These are phyloP conservation scores for Phytophthora cactorum DNA, from an alignment of 352 stramenopile species.

Conservation along the genomic window DNA sequence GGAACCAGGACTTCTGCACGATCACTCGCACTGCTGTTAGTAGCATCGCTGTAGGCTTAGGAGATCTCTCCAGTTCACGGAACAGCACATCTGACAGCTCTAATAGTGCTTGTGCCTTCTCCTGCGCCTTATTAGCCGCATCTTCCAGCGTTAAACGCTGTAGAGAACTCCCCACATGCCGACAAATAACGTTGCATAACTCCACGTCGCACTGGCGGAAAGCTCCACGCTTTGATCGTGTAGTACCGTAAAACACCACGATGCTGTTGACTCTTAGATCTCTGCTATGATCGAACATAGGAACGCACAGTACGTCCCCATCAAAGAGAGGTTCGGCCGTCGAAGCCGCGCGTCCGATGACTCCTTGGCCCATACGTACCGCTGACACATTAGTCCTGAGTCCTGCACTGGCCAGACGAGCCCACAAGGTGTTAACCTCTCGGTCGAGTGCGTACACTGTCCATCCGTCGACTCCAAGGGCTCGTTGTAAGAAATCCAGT, in stretches of 20 bases:
- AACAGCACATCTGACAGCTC: conserved; percentile 73
- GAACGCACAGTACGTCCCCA: conserved; percentile 56
- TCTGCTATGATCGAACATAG: conserved; percentile 45
- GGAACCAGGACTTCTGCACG: conserved; percentile 33
- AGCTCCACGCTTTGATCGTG: conserved; percentile 6
- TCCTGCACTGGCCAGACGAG: conserved; percentile 41
- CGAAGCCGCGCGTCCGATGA: conserved; percentile 56
- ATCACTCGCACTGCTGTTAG: conserved; percentile 34
- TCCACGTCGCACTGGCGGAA: conserved; percentile 68
- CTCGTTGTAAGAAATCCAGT: conserved; percentile 59
- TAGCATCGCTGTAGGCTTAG: conserved; percentile 64
- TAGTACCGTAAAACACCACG: conserved; percentile 57
- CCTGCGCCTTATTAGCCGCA: conserved; percentile 56
- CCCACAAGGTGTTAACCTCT: conserved; percentile 57
- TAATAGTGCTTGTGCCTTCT: conserved; percentile 70
- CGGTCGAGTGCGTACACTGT: conserved; percentile 66
- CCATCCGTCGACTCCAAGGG: conserved; percentile 59
- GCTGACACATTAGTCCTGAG: conserved; percentile 35
- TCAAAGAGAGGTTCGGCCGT: conserved; percentile 41
- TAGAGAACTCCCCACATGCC: conserved; percentile 60
- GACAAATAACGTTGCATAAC: conserved; percentile 56
- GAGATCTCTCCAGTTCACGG: conserved; percentile 64
- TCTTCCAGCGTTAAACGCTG: conserved; percentile 69
- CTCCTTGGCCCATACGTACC: conserved; percentile 56
- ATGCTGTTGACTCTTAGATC: conserved; percentile 62